These are phyloP conservation scores for Babesia bovis DNA, from an alignment of 169 alveolate species.

Conservation along the genomic window DNA sequence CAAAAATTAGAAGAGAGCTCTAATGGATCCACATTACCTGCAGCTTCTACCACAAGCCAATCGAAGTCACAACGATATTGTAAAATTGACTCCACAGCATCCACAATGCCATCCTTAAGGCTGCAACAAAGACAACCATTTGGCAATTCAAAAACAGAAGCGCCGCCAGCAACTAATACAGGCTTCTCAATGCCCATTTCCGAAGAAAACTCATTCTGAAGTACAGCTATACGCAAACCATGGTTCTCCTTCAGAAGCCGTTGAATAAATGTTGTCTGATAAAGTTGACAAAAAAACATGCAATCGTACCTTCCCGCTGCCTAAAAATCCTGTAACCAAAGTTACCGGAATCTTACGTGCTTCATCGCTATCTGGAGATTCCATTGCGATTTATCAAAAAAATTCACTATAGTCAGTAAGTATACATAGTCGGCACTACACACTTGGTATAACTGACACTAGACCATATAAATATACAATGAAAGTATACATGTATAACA, in stretches of 20 bases:
- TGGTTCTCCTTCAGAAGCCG: constrained; percentile 44
- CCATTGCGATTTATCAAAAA: not conserved
- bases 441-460: too few relatives aligned
- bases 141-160: constrained; percentile 85
- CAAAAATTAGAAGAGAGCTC: constrained; percentile 54
- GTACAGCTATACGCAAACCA: constrained; percentile 71
- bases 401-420: not conserved
- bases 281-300: not conserved
- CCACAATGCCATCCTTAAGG: constrained; percentile 79
- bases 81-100: constrained; percentile 56
- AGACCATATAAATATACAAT: too few relatives aligned
- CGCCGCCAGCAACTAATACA: constrained; percentile 81
- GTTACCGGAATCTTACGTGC: constrained; percentile 66
- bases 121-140: constrained; percentile 90
- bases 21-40: constrained; percentile 61
- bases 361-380: not conserved
- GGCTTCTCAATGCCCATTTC: constrained; percentile 89
- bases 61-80: constrained; percentile 33
- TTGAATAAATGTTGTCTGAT: constrained; percentile 77
- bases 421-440: not conserved
- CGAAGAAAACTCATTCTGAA: constrained; percentile 82
- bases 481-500: too few relatives aligned
- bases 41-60: constrained; percentile 63
- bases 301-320: constrained; percentile 78
- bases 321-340: constrained; percentile 81